Base-by-base conservation (phyloP, 2,329 filamentous ascomycete species). In the Colletotrichum lupini region DNA sequence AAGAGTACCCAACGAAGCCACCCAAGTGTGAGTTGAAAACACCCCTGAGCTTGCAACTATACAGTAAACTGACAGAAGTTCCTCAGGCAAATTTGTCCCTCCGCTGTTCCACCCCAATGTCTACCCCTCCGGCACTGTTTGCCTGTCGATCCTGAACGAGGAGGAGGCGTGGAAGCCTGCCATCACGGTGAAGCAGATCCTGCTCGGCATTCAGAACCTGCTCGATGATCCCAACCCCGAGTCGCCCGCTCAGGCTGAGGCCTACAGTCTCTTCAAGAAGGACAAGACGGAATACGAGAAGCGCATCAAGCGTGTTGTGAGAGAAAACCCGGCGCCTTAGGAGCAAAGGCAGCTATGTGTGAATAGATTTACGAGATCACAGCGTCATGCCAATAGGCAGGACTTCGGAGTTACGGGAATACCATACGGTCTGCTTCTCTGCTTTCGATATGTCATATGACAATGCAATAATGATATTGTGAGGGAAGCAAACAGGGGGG, bases 91-190 rank as follows among this genome's bases (percentile, higher is more conserved):
- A 89, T 99, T 99, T 81, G 91, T 93, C 0, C 97, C 97, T 14
- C 96, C 97, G 26, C 91, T 99, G 53, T 99, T 99, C 86, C 97
- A 99, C 81, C 97, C 97, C 0, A 99, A 99, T 82, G 97, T 99
- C 77, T 99, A 99, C 82, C 97, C 97, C 0, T 98, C 96, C 0
- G 97, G 97, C 77, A 99, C 97, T 60, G 97, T 99, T 75, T 99
- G 97, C 81, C 89, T 99, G 26, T 98, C 95, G 32, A 99, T 99
- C 77, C 86, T 99, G 76, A 99, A 98, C 85, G 97, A 99, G 83
- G 97, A 99, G 79, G 97, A 99, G 82, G 95, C 94, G 7, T 99
- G 97, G 97, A 97, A 97, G 83, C 97, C 97, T 1, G 96, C 97
- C 7, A 99, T 99, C 80, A 99, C 97, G 0, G 95, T 99, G 82